Percentiles rank a stretch among this genome's conserved stretches.
These are phyloP conservation scores for Pilasporangium apinafurcum DNA, from an alignment of 352 stramenopile genomes.

Conservation along the genomic window DNA sequence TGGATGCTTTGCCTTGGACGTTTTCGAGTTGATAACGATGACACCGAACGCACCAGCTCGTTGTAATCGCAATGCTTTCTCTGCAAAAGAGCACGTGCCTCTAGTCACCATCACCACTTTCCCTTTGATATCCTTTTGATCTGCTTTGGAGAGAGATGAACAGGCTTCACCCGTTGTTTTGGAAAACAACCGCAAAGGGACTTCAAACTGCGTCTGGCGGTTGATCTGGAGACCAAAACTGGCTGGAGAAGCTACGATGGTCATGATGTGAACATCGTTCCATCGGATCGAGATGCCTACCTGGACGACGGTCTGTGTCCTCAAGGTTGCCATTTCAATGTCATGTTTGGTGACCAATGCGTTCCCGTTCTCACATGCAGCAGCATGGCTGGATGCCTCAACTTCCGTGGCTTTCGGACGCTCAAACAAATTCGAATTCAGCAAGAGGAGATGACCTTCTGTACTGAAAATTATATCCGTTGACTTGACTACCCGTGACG, in stretches of 20 bases:
- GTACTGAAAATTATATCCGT: conserved; percentile 79
- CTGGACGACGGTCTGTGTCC: conserved; percentile 14
- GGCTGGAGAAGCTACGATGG: conserved; percentile 55
- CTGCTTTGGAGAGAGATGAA: conserved; percentile 9
- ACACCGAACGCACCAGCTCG: conserved; percentile 42
- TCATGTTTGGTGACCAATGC: conserved; percentile 29
- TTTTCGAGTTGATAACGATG: conserved; percentile 69
- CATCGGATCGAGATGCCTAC: conserved; percentile 58
- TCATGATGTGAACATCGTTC: conserved; percentile 56
- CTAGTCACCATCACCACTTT: conserved; percentile 65
- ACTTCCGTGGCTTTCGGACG: conserved; percentile 4
- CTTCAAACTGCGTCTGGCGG: conserved; percentile 35
- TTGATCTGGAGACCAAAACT: conserved; percentile 55
- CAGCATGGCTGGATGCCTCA: no score
- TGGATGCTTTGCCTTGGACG: conserved; percentile 19
- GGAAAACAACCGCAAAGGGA: conserved; percentile 37
- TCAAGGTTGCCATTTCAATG: conserved; percentile 17
- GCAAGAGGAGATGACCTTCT: conserved; percentile 72
- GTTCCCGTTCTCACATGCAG: conserved; percentile 53
- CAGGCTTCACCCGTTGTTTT: conserved; percentile 46
- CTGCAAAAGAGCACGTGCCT: conserved; percentile 69
- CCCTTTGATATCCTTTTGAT: conserved; percentile 22
- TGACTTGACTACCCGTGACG: conserved; percentile 39
- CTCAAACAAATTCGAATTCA: conserved; percentile 48
- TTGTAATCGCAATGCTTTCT: conserved; percentile 69